These are phyloP conservation scores for Liquidambar formosana DNA, from an alignment of 164 flowering plant genomes.

Conservation along the genomic window DNA sequence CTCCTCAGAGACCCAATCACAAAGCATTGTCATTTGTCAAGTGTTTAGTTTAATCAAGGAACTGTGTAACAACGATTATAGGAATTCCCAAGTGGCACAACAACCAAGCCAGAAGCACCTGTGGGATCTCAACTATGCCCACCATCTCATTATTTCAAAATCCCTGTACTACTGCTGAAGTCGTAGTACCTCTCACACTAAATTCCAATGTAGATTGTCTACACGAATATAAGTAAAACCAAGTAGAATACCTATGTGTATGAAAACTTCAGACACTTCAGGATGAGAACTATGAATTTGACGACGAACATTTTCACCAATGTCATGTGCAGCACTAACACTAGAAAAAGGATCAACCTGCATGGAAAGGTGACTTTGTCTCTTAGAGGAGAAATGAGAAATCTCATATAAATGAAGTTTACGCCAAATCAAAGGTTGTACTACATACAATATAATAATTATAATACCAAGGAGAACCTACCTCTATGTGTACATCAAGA, in stretches of 20 bases:
- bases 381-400: not conserved
- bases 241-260: conserved; percentile 75
- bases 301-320: conserved; percentile 80
- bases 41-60: too few relatives aligned
- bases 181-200: too few relatives aligned
- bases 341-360: conserved; percentile 95
- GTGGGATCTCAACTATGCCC: too few relatives aligned
- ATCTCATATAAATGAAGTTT: not conserved
- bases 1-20: too few relatives aligned
- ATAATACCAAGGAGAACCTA: conserved; percentile 17
- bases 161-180: too few relatives aligned
- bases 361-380: conserved; percentile 11
- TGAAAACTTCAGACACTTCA: conserved; percentile 86
- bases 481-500: conserved; percentile 95
- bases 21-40: too few relatives aligned
- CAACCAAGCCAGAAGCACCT: too few relatives aligned
- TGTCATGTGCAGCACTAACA: conserved; percentile 88
- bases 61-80: too few relatives aligned
- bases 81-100: too few relatives aligned
- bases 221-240: not conserved
- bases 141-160: too few relatives aligned
- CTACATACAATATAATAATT: not conserved
- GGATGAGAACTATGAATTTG: conserved; percentile 64
- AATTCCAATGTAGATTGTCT: not conserved
- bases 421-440: not conserved